These are phyloP conservation scores for Lichenothelia convexa DNA, from an alignment of 495 filamentous ascomycete genomes.

Conservation along the genomic window DNA sequence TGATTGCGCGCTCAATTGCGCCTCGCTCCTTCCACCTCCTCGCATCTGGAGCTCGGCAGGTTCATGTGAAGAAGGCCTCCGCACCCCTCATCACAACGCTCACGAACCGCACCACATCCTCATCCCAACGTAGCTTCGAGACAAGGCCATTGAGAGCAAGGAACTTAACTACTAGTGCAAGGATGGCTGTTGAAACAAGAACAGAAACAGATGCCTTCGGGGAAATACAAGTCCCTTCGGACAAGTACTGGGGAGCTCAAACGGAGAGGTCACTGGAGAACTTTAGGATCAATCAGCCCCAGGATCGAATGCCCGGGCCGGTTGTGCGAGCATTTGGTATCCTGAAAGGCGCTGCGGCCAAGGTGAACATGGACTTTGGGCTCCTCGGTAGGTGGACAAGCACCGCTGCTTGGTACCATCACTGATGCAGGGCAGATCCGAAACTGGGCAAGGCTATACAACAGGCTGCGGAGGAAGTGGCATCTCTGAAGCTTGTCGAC, in stretches of 20 bases:
- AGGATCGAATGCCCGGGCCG: conserved; percentile 92
- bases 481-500: conserved; percentile 80
- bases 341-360: conserved; percentile 89
- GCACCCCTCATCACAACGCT: too few relatives aligned
- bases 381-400: conserved; percentile 51
- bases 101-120: too few relatives aligned
- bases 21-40: too few relatives aligned
- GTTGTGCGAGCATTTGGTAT: conserved; percentile 90
- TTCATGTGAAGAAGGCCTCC: too few relatives aligned
- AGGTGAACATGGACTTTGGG: conserved; percentile 87
- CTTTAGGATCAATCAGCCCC: conserved; percentile 97
- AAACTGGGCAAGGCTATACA: conserved; percentile 86
- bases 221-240: conserved; percentile 71
- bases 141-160: too few relatives aligned
- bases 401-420: background rate
- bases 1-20: too few relatives aligned
- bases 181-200: conserved; percentile 31
- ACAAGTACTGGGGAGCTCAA: conserved; percentile 99
- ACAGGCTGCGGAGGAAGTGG: conserved; percentile 85
- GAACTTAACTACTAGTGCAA: conserved; percentile 10
- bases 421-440: conserved; percentile 38
- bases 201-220: conserved; percentile 95
- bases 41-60: too few relatives aligned
- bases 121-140: too few relatives aligned
- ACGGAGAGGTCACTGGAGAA: conserved; percentile 94